phyloP scores from a whole-genome alignment of 2,329 filamentous ascomycete species.

The Bisporella sp. region DNA sequence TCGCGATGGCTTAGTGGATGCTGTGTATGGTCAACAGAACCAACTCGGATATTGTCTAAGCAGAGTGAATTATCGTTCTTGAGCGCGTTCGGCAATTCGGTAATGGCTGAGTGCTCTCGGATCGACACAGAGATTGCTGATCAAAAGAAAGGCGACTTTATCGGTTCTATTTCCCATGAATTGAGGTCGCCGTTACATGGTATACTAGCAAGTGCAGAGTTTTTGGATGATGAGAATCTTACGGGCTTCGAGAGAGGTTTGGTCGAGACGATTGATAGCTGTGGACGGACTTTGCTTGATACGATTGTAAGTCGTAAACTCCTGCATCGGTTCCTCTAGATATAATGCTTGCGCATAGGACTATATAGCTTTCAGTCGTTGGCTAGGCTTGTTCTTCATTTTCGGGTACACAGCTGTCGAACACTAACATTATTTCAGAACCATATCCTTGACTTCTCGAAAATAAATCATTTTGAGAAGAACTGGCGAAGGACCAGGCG shows the following conservation, averaged over 20 bases:
- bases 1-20: conserved; percentile 43
- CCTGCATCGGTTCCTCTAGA: too few relatives aligned
- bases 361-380: too few relatives aligned
- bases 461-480: conserved; percentile 29
- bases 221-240: conserved; percentile 36
- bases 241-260: conserved; percentile 23
- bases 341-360: too few relatives aligned
- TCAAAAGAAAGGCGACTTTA: conserved; percentile 49
- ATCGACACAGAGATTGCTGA: conserved; percentile 45
- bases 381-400: neutral
- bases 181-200: conserved; percentile 50
- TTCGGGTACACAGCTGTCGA: neutral
- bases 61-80: conserved; percentile 32
- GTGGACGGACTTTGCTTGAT: conserved; percentile 31
- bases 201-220: conserved; percentile 45
- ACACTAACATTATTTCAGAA: conserved; percentile 20
- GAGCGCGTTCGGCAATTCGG: conserved; percentile 39
- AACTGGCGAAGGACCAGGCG: conserved; percentile 24
- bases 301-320: conserved; percentile 26
- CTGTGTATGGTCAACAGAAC: conserved; percentile 36
- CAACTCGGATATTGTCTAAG: conserved; percentile 27
- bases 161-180: conserved; percentile 53
- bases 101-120: conserved; percentile 48
- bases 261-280: conserved; percentile 31
- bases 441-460: conserved; percentile 35